Conservation (phyloP, 2,329 filamentous ascomycete genomes). For the Fusarium subtropicale region DNA sequence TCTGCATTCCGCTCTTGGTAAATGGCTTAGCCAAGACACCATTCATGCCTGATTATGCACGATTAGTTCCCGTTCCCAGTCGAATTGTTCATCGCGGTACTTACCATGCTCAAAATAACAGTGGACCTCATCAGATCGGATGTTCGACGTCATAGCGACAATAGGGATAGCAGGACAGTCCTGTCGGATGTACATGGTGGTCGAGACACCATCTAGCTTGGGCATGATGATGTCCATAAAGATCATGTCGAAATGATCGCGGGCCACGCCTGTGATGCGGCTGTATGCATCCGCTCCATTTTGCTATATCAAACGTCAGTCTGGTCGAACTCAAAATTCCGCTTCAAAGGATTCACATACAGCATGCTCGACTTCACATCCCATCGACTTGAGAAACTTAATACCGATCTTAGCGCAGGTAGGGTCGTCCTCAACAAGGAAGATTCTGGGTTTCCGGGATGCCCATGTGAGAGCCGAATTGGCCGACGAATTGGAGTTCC, state of each 20-base stretch:
- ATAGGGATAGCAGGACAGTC: slow-evolving; percentile 86
- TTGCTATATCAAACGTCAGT: slow-evolving; percentile 46
- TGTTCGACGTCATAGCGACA: slow-evolving; percentile 99
- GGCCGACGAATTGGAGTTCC: slow-evolving; percentile 42
- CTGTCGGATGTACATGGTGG: slow-evolving; percentile 91
- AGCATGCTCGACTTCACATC: slow-evolving; percentile 74
- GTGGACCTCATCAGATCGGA: slow-evolving; percentile 93
- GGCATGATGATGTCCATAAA: slow-evolving; percentile 99
- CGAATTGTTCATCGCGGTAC: slow-evolving; percentile 47
- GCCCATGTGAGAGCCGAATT: slow-evolving; percentile 66
- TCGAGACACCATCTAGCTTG: slow-evolving; percentile 92
- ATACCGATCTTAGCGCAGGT: slow-evolving; percentile 75
- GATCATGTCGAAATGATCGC: slow-evolving; percentile 72
- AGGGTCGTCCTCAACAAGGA: slow-evolving; percentile 87
- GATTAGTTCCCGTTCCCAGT: slow-evolving; percentile 25
- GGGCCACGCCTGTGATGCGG: slow-evolving; percentile 71
- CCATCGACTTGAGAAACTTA: slow-evolving; percentile 74
- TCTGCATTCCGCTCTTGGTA: slow-evolving; percentile 85
- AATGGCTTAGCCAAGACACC: slow-evolving; percentile 98
- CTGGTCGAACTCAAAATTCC: background rate
- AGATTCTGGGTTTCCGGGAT: slow-evolving; percentile 76
- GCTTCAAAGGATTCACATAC: slow-evolving; percentile 58
- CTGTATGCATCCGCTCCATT: slow-evolving; percentile 94
- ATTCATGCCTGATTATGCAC: slow-evolving; percentile 82
- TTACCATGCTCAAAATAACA: slow-evolving; percentile 97